phyloP scores from a whole-genome alignment of 495 filamentous ascomycete species.

The Talaromyces adpressus region DNA sequence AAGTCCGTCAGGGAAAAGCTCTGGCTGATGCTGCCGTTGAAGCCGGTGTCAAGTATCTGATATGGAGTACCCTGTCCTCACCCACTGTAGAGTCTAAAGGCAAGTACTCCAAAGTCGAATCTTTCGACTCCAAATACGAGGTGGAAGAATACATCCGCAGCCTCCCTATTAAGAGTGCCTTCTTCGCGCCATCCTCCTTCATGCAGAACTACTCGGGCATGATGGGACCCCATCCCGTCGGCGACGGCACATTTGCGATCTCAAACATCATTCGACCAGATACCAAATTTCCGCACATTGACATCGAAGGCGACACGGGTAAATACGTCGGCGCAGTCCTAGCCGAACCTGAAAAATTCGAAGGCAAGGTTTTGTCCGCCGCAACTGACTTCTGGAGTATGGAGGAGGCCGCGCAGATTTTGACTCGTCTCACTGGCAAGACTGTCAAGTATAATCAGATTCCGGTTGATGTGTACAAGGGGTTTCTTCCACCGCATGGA shows the following conservation, averaged over 20 bases:
- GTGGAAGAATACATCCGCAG: constrained; percentile 34
- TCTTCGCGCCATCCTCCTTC: constrained; percentile 12
- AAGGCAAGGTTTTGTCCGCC: constrained; percentile 4
- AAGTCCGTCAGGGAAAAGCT: constrained; percentile 47
- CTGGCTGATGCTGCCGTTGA: constrained; percentile 42
- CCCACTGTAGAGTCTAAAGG: constrained; percentile 14
- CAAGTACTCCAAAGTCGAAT: constrained; percentile 14
- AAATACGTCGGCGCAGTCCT: constrained; percentile 5
- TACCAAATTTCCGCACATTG: not conserved
- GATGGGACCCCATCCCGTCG: constrained; percentile 2
- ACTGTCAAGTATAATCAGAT: constrained; percentile 8
- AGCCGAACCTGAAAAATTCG: constrained; percentile 6
- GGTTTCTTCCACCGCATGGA: not conserved
- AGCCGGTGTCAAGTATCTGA: constrained; percentile 16
- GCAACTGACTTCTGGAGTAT: constrained; percentile 5
- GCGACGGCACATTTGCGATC: constrained; percentile 2
- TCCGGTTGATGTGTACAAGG: not conserved
- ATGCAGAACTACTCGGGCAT: constrained; percentile 13
- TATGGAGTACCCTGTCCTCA: constrained; percentile 20
- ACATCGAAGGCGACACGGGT: constrained; percentile 7
- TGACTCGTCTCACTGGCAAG: constrained; percentile 5
- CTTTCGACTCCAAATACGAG: constrained; percentile 32
- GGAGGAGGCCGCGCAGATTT: constrained; percentile 3
- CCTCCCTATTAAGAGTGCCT: constrained; percentile 27
- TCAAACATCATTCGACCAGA: not conserved